phyloP scores from a whole-genome alignment of 768 basidiomycete genomes.

The Leccinum fibrillosum region DNA sequence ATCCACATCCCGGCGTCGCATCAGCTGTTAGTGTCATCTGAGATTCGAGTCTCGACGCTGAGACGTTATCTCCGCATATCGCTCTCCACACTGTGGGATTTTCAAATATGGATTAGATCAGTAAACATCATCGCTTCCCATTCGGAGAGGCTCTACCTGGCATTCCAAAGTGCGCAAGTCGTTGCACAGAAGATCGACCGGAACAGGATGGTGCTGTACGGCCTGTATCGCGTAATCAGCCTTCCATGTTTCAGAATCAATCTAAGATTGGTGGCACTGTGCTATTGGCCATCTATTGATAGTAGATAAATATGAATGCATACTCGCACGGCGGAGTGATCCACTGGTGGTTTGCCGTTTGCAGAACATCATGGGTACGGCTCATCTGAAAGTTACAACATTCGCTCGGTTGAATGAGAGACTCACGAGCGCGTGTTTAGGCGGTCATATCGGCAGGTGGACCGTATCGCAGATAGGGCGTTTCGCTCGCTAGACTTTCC shows the following conservation, averaged over 20 bases:
- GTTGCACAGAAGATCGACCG: not conserved
- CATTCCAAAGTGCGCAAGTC: not conserved
- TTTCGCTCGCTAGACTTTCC: not conserved
- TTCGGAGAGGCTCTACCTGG: not conserved
- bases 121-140: not conserved
- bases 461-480: not conserved
- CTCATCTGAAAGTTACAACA: not conserved
- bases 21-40: not conserved
- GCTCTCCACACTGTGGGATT: not conserved
- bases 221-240: not conserved
- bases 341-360: not conserved
- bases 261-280: not conserved
- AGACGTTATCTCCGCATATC: not conserved
- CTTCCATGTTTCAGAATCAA: not conserved
- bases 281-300: not conserved
- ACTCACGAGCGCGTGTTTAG: not conserved
- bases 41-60: not conserved
- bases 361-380: not conserved
- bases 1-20: not conserved
- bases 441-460: not conserved
- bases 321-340: not conserved
- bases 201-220: not conserved
- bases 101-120: not conserved
- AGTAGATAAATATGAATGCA: not conserved
- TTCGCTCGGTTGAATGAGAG: not conserved